Base-by-base conservation (phyloP, 805 yeast genomes). In the Candida golubevii region DNA sequence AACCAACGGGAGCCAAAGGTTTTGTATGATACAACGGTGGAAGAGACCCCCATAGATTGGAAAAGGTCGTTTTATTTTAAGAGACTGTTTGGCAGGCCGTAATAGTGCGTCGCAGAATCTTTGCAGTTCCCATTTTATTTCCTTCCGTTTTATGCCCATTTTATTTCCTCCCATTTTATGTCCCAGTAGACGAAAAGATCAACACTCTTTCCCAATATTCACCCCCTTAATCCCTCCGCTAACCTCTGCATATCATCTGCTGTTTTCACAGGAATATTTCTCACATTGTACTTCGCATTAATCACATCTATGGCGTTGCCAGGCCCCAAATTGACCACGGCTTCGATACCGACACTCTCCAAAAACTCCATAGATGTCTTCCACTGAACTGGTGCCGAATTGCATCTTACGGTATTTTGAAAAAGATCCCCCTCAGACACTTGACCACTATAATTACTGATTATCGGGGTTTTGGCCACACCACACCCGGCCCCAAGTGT, bases 361-460 rank as follows among this genome's bases (percentile, higher is more conserved):
- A 58, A 41, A 30, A 18, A 46, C 33, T 65, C 58, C 45, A 73
- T 57, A 1, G 74, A 62, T 33, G 59, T 47, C 30, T 61, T 59
- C 69, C 78, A 75, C 42, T 61, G 62, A 6, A 75, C 80, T 0
- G 79, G 75, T n/a, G 53, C 53, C 13, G 71, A 65, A 49, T 68
- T 72, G n/a, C 64, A 68, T 6, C 50, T 45, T n/a, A 74, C 61
- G 11, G 74, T 66, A 15, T 66, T 61, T 10, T 47, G 53, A 7
- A 69, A 40, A 2, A 67, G 59, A 13, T 50, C 54, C n/a, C 53
- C 60, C 3, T 32, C 31, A 1, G 61, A 47, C 2, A 62, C 37
- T 26, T 46, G 36, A 0, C 70, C 78, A 3, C 60, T 56, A 2
- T 70, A 38, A 39, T 75, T 75, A 13, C 71, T 57, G 1, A 74